Percentiles rank a stretch among this genome's conserved stretches.
These are phyloP conservation scores for Trichoderma gamsii DNA, from an alignment of 495 filamentous ascomycete genomes.

Conservation along the genomic window DNA sequence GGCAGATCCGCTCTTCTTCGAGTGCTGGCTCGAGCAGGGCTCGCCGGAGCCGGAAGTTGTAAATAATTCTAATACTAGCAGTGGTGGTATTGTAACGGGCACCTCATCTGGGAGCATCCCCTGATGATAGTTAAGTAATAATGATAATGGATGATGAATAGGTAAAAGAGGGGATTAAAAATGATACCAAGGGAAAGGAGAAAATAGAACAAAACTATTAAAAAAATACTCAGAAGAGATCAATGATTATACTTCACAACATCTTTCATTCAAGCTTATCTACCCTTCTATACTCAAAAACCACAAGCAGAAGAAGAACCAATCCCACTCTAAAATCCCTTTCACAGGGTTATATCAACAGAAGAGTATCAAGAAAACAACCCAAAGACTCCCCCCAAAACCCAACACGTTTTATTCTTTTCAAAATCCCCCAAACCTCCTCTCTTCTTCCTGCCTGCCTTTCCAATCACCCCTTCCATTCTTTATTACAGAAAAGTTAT, in stretches of 20 bases:
- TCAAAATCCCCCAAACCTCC: no score
- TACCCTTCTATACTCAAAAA: neutral
- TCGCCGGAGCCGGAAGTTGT: neutral
- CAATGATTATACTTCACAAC: neutral
- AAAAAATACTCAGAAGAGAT: no score
- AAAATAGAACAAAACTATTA: no score
- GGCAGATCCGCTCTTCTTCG: constrained; percentile 59
- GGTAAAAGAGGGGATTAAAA: no score
- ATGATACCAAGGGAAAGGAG: no score
- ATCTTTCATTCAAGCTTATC: neutral
- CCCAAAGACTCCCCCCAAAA: no score
- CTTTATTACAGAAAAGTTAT: no score
- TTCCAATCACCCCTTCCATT: no score
- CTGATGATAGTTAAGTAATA: neutral
- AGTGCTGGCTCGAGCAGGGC: constrained; percentile 63
- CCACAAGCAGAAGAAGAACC: neutral
- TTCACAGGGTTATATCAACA: neutral
- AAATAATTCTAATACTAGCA: neutral
- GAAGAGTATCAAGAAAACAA: no score
- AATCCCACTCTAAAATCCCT: neutral
- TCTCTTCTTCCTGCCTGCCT: no score
- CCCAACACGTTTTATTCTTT: no score
- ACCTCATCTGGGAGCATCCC: neutral
- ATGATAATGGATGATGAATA: neutral
- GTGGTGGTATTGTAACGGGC: neutral